Evolutionary conservation across 371 early-diverging fungal species (phyloP), one percentile per base, ranked within the genome.

Genomic region (Mortierella sp.): DNA sequence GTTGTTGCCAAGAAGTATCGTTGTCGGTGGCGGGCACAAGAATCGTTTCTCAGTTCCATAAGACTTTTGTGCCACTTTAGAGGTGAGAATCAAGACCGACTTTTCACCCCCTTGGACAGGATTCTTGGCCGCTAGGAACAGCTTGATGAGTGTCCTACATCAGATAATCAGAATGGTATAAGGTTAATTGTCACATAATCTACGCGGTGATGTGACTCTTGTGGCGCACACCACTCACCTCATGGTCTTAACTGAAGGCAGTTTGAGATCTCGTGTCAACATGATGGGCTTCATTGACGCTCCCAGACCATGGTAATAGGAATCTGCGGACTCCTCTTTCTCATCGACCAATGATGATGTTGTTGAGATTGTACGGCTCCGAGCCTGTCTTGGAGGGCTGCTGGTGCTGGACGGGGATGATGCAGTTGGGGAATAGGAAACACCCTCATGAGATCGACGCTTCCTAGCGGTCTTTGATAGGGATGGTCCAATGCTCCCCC

Each of bases 11-110:
- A 91, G 83, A 22, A 93, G 81, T 63, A 91, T 82, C 2, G 92
- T 89, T 13, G 92, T 91, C 6, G 93, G 93, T 27, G 93, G 92
- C n/a, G 93, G 93, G 54, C 92, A 92, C 29, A 93, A 64, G 56
- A 93, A 92, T 78, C 94, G 87, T 78, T 93, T 93, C 70, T 94
- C 94, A 21, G 92, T 91, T 14, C 94, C 94, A 57, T 94, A 94
- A 25, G 91, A 90, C 66, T 94, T 93, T 79, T 93, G 94, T 12
- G 92, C 94, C 6, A 93, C 94, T 58, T 91, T 90, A 45, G 92
- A 89, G 12, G 93, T 91, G 53, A 92, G 79, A 17, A 91, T 84
- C 71, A 91, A 82, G 0, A 91, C 84, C 6, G 90, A 86, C 67
- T 88, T 87, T 80, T 91, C 89, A 44, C 91, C 91, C 3, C 79